Base-by-base conservation (phyloP, 768 basidiomycete species). In the Suillus cothurnatus region DNA sequence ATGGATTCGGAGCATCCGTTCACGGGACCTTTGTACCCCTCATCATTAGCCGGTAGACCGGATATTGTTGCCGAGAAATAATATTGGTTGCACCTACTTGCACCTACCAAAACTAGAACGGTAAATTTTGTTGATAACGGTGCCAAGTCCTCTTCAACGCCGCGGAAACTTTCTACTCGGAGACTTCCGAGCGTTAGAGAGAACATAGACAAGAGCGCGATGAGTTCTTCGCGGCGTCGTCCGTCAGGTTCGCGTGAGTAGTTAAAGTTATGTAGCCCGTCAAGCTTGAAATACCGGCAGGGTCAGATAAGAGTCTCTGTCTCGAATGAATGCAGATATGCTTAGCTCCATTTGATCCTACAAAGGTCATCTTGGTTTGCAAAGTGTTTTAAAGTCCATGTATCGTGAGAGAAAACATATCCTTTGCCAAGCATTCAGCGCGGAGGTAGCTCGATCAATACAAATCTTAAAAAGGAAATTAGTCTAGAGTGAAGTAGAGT, bases 401-500 rank as follows among this genome's bases (percentile, higher is more conserved):
- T 49, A 0, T 26, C 43, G 43, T 43, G 41, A 47, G 41, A 59
- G 36, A 59, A 43, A 59, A 36, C 57, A 36, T 41, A 36, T 32
- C 11, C 9, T 5, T 36, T 15, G 57, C 59, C 41, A 52, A 49
- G 59, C 6, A n/a, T n/a, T n/a, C n/a, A 21, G 11, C 3, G 69
- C 65, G 73, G 66, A 61, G 61, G 65, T 63, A 63, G 61, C 58
- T 50, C 64, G 71, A 74, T 75, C 67, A 58, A 49, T 45, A n/a
- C 23, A 39, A 58, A 28, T n/a, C 41, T 66, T 19, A 50, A 70
- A 69, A 70, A 67, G 72, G 73, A 61, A 73, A 64, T 4, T 63
- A 66, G 71, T 68, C 72, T 68, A 67, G 74, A 71, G 61, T 62
- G 3, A 32, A 45, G 32, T 73, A 71, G 72, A 70, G 74, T 78